A percentile compares a stretch with the other conserved stretches of the same genome.
phyloP scores from a whole-genome alignment of 345 rosid species.

The Eucalyptus fibrosa region DNA sequence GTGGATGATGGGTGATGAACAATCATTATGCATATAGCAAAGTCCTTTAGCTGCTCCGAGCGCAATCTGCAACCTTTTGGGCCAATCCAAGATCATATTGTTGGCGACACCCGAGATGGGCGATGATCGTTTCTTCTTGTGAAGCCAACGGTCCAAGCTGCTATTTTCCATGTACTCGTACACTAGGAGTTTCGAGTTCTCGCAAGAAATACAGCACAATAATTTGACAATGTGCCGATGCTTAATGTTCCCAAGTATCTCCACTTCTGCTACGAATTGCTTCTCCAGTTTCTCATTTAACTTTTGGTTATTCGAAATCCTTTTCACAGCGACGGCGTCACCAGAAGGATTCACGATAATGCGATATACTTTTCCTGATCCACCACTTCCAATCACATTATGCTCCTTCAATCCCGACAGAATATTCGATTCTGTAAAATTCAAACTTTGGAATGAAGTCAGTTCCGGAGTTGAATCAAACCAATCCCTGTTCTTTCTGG shows the following conservation, averaged over 20 bases:
- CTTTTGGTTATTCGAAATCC: constrained; percentile 22
- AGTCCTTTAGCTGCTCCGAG: constrained; percentile 55
- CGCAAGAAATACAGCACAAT: constrained; percentile 41
- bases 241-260: constrained; percentile 27
- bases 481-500: constrained; percentile 1
- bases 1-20: constrained; percentile 42
- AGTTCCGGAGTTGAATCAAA: constrained; percentile 13
- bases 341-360: constrained; percentile 3
- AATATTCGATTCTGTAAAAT: constrained; percentile 26
- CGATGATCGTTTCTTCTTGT: constrained; percentile 2
- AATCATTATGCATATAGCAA: constrained; percentile 56
- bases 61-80: constrained; percentile 43
- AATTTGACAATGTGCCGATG: constrained; percentile 53
- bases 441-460: constrained; percentile 35
- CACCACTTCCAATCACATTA: constrained; percentile 49
- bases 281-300: constrained; percentile 25
- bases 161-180: constrained; percentile 55
- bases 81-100: constrained; percentile 27
- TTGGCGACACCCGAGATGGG: not conserved
- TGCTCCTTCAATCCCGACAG: constrained; percentile 25
- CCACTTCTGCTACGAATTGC: constrained; percentile 41
- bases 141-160: constrained; percentile 48
- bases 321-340: constrained; percentile 36
- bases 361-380: constrained; percentile 52
- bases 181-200: constrained; percentile 39